A percentile compares a stretch with the other conserved stretches of the same genome.
phyloP scores from a whole-genome alignment of 371 early-diverging fungal species.

The Cokeromyces recurvatus region DNA sequence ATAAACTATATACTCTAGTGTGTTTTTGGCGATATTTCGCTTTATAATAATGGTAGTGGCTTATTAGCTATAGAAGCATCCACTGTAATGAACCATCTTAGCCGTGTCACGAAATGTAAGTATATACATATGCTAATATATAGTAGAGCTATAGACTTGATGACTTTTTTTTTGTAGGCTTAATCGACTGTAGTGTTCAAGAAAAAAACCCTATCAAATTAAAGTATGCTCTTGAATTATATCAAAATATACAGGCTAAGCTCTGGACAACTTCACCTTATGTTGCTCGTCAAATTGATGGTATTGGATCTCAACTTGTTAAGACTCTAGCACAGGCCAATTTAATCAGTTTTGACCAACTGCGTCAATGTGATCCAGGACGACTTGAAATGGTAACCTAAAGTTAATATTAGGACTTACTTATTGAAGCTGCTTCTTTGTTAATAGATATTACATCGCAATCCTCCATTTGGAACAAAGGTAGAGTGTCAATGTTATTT shows the following conservation, averaged over 20 bases:
- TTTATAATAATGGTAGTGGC: slow-evolving; percentile 19
- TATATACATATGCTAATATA: not conserved
- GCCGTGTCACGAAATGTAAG: slow-evolving; percentile 36
- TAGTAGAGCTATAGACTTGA: not conserved
- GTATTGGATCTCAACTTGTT: slow-evolving; percentile 34
- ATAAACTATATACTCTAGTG: too few relatives aligned
- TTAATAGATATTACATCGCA: slow-evolving; percentile 37
- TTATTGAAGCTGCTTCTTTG: not conserved
- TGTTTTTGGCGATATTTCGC: slow-evolving; percentile 32
- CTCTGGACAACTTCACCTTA: slow-evolving; percentile 37
- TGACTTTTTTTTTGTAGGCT: slow-evolving; percentile 17
- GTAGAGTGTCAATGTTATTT: slow-evolving; percentile 5
- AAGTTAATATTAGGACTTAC: too few relatives aligned
- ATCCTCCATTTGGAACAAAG: slow-evolving; percentile 49
- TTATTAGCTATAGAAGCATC: slow-evolving; percentile 21
- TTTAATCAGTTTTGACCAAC: slow-evolving; percentile 29
- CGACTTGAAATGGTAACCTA: slow-evolving; percentile 37
- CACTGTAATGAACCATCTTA: slow-evolving; percentile 25
- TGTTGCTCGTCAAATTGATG: slow-evolving; percentile 35
- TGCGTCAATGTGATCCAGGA: slow-evolving; percentile 30
- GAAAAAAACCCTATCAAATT: slow-evolving; percentile 20
- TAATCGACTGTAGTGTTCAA: slow-evolving; percentile 36
- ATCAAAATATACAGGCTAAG: slow-evolving; percentile 36
- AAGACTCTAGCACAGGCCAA: slow-evolving; percentile 27
- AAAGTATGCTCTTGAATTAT: slow-evolving; percentile 29